Base-by-base conservation (phyloP, 306 rosid genomes). In the Purshia tridentata region DNA sequence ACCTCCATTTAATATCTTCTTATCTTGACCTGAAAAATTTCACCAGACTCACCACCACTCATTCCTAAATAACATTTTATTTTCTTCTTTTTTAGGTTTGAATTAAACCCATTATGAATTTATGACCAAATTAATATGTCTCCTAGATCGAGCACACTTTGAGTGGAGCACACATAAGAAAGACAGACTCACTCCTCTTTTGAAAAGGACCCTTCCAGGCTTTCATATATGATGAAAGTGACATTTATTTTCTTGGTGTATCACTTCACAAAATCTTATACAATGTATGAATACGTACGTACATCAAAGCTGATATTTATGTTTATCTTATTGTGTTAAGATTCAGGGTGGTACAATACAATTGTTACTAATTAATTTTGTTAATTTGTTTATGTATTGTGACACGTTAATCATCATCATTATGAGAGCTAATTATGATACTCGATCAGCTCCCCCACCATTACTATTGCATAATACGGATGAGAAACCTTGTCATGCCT, bases 371-470 rank as follows among this genome's bases (percentile, higher is more conserved):
- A 58, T 23, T 29, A 44, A 58, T 23, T 6, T 29, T 29, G 35
- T 29, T 29, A 1, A 40, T 57, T 57, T 57, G 41, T 11, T 10
- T 10, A 23, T 57, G 23, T 46, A 45, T 63, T 46, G 46, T 71
- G 73, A 20, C 77, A 20, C 77, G 55, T 48, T 67, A 46, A 45
- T 64, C 39, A 64, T 76, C 23, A 66, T 55, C 50, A 56, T 65
- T 3, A 40, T 37, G 65, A 56, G 63, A 9, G 53, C 54, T 72
- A 64, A 78, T 55, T 23, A 57, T 7, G 35, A 67, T 54, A 48
- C 44, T 72, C n/a, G n/a, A n/a, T n/a, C 15, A 19, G 50, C 62
- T 46, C 41, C 51, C 76, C 72, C 58, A 62, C 65, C 64, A 57
- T 46, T 39, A 61, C 19, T 4, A 72, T 45, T 60, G 77, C 77